Percentiles rank a stretch among this genome's conserved stretches.
Conservation (phyloP, 208 protist species). For the Trypanosoma caninum region DNA sequence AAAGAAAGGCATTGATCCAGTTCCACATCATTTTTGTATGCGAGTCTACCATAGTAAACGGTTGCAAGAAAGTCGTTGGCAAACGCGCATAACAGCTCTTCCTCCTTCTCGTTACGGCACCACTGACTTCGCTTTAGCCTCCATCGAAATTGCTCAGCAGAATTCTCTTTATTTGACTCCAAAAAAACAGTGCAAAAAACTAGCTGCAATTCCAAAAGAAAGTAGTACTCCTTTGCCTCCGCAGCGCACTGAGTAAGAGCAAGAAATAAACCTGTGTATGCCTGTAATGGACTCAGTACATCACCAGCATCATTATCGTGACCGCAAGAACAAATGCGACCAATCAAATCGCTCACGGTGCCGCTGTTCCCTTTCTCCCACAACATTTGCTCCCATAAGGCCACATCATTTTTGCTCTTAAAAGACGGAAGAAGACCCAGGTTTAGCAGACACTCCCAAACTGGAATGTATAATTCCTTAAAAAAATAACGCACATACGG, state of each 20-base stretch:
- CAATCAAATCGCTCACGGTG: neutral
- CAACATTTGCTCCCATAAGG: neutral
- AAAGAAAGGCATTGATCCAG: neutral
- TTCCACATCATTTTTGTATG: conserved; percentile 16
- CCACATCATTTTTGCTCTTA: neutral
- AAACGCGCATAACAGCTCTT: conserved; percentile 27
- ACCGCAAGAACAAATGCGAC: neutral
- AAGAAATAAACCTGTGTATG: conserved; percentile 35
- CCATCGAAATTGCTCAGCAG: neutral
- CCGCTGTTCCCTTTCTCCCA: neutral
- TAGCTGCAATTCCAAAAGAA: conserved; percentile 40
- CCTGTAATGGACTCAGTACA: conserved; percentile 19
- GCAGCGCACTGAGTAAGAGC: conserved; percentile 47
- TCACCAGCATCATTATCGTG: neutral
- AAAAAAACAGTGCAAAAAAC: conserved; percentile 46
- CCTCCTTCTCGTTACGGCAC: conserved; percentile 2
- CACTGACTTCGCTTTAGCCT: conserved; percentile 2
- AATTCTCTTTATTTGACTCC: neutral
- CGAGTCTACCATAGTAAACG: conserved; percentile 34
- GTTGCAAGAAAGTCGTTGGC: conserved; percentile 38
- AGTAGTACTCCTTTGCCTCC: conserved; percentile 44
- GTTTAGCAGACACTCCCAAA: conserved; percentile 34
- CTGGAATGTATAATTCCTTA: conserved; percentile 32
- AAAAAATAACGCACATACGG: conserved; percentile 34
- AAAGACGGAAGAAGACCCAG: conserved; percentile 24